Evolutionary conservation across 352 stramenopile genomes (phyloP), one percentile per base, ranked within the genome.

Genomic region (Albugo candida): DNA sequence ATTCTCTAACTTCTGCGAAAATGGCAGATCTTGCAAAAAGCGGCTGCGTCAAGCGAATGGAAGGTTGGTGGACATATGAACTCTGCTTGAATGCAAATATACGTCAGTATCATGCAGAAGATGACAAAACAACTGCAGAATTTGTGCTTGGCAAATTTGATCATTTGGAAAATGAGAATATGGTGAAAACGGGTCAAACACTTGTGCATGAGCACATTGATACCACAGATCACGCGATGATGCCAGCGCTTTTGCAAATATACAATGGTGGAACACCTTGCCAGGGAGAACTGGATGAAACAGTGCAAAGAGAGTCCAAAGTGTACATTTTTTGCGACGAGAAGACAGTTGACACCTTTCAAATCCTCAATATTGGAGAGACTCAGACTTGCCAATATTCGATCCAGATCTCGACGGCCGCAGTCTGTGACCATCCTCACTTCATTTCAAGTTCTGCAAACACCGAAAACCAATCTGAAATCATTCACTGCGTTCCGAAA

Each of bases 11-110:
- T 2, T 70, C 61, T 40, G 51, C 86, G 44, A 49, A 85, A 41
- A 58, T 63, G 40, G 74, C 77, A 0, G 44, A 84, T 20, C 52
- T 55, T 8, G 61, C 69, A 24, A 42, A 58, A 1, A 58, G 61
- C 17, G 79, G 68, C 38, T 89, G 77, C 51, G 56, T 86, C 18
- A 86, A 80, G 47, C 61, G 73, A 16, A 86, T 76, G 35, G 77
- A 89, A 61, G 73, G 76, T 14, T 84, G 72, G 72, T 83, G 72
- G 77, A 83, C 77, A 10, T 86, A 86, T 52, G 73, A 89, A 54
- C 77, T 85, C 45, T 89, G 77, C 51, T 79, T 89, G 45, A 74
- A 72, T 24, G 56, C 64, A 5, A 63, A 63, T 24, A 58, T 85
- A 19, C 67, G 73, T 24, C 77, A 89, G 54, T 89, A 83, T 48